A percentile compares a stretch with the other conserved stretches of the same genome.
These are phyloP conservation scores for Hydnomerulius pinastri DNA, from an alignment of 768 basidiomycete species.

Conservation along the genomic window DNA sequence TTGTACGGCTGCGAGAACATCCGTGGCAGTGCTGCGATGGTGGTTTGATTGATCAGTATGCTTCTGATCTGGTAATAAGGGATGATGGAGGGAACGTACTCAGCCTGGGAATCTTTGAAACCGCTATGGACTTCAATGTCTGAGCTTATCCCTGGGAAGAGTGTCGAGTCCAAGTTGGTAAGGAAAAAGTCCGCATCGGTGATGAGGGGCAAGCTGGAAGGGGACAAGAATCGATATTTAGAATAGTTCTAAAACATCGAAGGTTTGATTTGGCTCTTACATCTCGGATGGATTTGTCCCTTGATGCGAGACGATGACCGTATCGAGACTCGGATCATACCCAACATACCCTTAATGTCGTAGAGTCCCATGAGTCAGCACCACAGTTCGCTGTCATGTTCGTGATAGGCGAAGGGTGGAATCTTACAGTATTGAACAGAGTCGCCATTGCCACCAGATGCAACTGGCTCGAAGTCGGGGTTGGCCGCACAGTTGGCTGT, in stretches of 20 bases:
- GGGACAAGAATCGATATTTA: neutral
- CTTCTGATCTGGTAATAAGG: neutral
- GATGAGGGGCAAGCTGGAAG: constrained; percentile 35
- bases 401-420: neutral
- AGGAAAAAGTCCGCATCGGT: constrained; percentile 41
- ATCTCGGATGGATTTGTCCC: constrained; percentile 27
- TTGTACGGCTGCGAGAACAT: constrained; percentile 43
- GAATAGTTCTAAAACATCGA: constrained; percentile 41
- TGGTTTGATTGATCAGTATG: constrained; percentile 10
- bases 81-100: constrained; percentile 28
- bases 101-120: constrained; percentile 45
- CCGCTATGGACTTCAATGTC: constrained; percentile 46
- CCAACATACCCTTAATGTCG: constrained; percentile 47
- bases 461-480: constrained; percentile 43
- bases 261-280: constrained; percentile 30
- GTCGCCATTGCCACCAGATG: constrained; percentile 46
- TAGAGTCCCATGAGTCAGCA: too few species aligned
- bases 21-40: constrained; percentile 41
- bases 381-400: neutral
- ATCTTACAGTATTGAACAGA: constrained; percentile 42
- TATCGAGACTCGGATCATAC: constrained; percentile 37
- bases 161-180: constrained; percentile 32
- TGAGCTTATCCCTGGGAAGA: constrained; percentile 49
- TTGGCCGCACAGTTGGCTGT: constrained; percentile 45
- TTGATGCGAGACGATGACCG: constrained; percentile 37